Percentiles rank a stretch among this genome's conserved stretches.
phyloP scores from a whole-genome alignment of 2,329 filamentous ascomycete genomes.

The Penicillium fuscoglaucum region DNA sequence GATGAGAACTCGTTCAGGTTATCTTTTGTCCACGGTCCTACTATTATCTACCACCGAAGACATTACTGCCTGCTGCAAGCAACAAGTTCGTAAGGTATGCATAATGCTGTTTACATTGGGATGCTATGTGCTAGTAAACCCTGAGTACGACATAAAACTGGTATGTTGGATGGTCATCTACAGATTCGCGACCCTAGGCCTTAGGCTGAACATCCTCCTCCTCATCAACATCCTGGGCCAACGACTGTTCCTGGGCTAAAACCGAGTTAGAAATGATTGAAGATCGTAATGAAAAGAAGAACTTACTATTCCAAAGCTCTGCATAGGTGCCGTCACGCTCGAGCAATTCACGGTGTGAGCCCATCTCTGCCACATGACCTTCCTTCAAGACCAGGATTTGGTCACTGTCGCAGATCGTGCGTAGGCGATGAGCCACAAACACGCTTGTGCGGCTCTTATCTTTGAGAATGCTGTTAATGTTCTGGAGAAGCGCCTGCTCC shows the following conservation, averaged over 20 bases:
- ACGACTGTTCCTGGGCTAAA: slow-evolving; percentile 62
- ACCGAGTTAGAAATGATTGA: background rate
- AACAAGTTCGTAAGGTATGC: no score
- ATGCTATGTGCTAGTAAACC: background rate
- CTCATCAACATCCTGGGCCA: slow-evolving; percentile 37
- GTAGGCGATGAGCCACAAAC: slow-evolving; percentile 87
- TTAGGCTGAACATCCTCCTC: background rate
- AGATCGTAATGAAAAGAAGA: background rate
- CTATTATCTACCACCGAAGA: background rate
- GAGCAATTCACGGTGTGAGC: slow-evolving; percentile 82
- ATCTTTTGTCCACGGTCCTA: background rate
- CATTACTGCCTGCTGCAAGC: background rate
- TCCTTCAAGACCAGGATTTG: slow-evolving; percentile 87
- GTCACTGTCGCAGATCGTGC: slow-evolving; percentile 92
- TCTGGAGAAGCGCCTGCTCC: slow-evolving; percentile 82
- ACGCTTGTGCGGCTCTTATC: slow-evolving; percentile 89
- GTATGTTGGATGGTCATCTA: background rate
- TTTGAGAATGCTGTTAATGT: slow-evolving; percentile 88
- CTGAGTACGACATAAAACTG: background rate
- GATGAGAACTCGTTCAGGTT: background rate
- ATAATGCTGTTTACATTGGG: no score
- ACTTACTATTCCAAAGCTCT: slow-evolving; percentile 84
- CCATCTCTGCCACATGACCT: slow-evolving; percentile 82
- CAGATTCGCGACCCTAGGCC: background rate
- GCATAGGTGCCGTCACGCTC: slow-evolving; percentile 73